phyloP scores from a whole-genome alignment of 331 rosid species.

The Erythrophleum ivorense region DNA sequence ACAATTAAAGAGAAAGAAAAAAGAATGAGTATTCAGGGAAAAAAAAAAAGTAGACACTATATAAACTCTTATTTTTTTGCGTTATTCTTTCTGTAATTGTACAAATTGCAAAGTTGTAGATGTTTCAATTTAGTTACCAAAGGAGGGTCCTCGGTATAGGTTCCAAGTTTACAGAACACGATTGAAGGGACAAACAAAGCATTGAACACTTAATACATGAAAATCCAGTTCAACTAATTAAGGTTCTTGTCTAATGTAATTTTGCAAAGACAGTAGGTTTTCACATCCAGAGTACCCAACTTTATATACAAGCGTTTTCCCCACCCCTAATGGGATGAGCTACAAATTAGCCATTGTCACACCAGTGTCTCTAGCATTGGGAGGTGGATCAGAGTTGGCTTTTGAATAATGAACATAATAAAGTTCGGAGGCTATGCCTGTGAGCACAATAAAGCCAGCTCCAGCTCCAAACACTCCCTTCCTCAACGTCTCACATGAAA shows the following conservation, averaged over 20 bases:
- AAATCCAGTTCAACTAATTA: neutral
- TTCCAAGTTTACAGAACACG: neutral
- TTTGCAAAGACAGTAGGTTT: neutral
- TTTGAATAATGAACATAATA: constrained; percentile 75
- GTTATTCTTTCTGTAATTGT: too few relatives aligned
- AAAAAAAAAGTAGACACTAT: too few relatives aligned
- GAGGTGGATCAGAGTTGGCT: constrained; percentile 56
- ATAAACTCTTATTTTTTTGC: too few relatives aligned
- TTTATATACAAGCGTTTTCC: neutral
- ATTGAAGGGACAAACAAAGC: constrained; percentile 1
- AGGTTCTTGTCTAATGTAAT: constrained; percentile 26
- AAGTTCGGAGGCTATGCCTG: constrained; percentile 76
- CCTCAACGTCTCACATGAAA: constrained; percentile 68
- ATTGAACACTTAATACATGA: neutral
- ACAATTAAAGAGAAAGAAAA: neutral
- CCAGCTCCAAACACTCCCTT: constrained; percentile 82
- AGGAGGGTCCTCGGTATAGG: neutral
- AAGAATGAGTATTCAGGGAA: too few relatives aligned
- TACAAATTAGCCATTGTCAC: constrained; percentile 76
- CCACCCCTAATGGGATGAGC: constrained; percentile 11
- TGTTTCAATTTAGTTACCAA: neutral
- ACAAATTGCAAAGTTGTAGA: too few relatives aligned
- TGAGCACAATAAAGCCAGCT: constrained; percentile 78
- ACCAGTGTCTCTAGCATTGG: constrained; percentile 70
- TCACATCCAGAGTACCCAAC: constrained; percentile 30